These are phyloP conservation scores for Ganoderma leucocontextum DNA, from an alignment of 1,284 basidiomycete species.

Conservation along the genomic window DNA sequence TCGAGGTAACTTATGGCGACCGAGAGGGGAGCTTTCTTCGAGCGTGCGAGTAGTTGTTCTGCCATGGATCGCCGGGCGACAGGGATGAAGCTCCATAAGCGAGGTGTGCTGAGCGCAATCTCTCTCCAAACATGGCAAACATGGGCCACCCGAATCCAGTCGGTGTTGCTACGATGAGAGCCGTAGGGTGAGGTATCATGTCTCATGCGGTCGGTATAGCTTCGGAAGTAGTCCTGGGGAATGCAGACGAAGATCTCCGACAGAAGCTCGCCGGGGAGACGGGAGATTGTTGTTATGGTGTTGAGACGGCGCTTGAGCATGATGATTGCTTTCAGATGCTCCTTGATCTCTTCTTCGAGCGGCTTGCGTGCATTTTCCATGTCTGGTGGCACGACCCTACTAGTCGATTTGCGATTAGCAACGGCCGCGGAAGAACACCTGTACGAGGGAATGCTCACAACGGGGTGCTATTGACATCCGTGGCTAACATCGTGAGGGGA, in stretches of 20 bases:
- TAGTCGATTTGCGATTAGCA: too few species aligned
- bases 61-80: slow-evolving; percentile 9
- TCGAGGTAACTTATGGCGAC: background rate
- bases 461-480: too few species aligned
- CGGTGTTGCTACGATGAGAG: background rate
- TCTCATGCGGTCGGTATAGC: background rate
- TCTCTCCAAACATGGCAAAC: slow-evolving; percentile 26
- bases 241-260: slow-evolving; percentile 28
- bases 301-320: slow-evolving; percentile 25
- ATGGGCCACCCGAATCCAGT: slow-evolving; percentile 22
- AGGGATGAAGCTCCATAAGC: slow-evolving; percentile 25
- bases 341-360: slow-evolving; percentile 24
- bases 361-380: background rate
- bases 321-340: slow-evolving; percentile 19
- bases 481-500: too few species aligned
- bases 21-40: slow-evolving; percentile 22
- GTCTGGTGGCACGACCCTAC: too few species aligned
- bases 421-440: too few species aligned
- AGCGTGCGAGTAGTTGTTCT: slow-evolving; percentile 18
- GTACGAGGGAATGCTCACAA: too few species aligned
- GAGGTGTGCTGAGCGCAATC: slow-evolving; percentile 24
- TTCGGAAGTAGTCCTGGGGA: background rate
- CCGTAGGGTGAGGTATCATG: background rate
- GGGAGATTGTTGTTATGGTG: slow-evolving; percentile 19
- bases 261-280: slow-evolving; percentile 24